Evolutionary conservation across 805 yeast species (phyloP), one percentile per base, ranked within the genome.

Genomic region (Yarrowia sp.): DNA sequence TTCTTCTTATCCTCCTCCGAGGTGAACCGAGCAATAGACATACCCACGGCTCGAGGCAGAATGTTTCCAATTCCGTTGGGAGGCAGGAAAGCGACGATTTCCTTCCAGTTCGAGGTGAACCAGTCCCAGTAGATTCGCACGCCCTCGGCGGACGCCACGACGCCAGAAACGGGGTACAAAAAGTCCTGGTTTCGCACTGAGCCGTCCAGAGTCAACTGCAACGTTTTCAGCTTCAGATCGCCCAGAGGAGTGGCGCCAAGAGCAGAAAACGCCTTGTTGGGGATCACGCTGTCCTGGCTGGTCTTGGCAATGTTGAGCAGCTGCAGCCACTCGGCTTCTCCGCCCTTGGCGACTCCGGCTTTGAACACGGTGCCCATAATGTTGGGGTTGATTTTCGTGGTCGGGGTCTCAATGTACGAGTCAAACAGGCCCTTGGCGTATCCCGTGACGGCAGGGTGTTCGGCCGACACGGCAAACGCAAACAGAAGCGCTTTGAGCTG

Each of bases 81-180:
- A 66, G 98, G 97, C 76, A 92, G 83, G 73, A 83, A 80, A 75
- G 85, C 83, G 71, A 79, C 79, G 70, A 94, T 75, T 53, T 80
- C 83, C 68, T 86, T 92, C 94, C 96, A 94, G 77, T 93, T 87
- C 12, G 68, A 73, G 72, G 84, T 82, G 24, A 77, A 74, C 97
- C 97, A 94, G 15, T 74, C 68, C 91, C 93, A 93, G 71, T 88
- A 79, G 15, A 86, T 84, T 71, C 85, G 85, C 68, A 89, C 81
- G 79, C 97, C 96, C 50, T 80, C 81, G 66, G 79, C 82, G 73
- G 86, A 87, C n/a, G 84, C 74, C 73, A 88, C 81, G 80, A 91
- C 80, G 49, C 95, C 93, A 69, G 80, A 84, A 85, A 94, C 82
- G 71, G 97, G 96, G 71, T 86, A 83, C 79, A 86, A 86, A 67